phyloP scores from a whole-genome alignment of 768 basidiomycete species.

The Phylloporus arenicola region DNA sequence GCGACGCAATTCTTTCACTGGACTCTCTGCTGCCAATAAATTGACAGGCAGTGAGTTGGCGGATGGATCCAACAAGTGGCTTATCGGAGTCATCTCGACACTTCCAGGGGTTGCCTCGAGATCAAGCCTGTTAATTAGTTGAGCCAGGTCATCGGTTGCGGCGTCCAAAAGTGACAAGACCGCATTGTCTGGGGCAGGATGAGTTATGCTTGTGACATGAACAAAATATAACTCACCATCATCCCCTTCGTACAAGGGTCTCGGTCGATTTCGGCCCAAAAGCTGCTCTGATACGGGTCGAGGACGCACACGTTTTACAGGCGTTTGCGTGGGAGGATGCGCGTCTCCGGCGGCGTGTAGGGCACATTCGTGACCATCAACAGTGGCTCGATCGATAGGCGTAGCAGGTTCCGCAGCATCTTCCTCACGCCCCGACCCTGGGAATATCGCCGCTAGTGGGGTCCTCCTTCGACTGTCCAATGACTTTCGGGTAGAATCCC shows the following conservation, averaged over 20 bases:
- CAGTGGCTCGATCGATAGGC: constrained; percentile 16
- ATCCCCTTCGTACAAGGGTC: constrained; percentile 44
- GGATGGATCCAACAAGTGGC: constrained; percentile 12
- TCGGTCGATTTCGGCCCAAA: constrained; percentile 44
- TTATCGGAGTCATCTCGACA: constrained; percentile 43
- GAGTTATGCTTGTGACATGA: background rate
- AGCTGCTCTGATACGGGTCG: constrained; percentile 65
- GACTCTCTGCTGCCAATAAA: constrained; percentile 30
- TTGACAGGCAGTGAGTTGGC: constrained; percentile 32
- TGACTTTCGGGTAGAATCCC: constrained; percentile 37
- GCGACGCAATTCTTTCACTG: constrained; percentile 32
- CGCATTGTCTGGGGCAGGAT: constrained; percentile 34
- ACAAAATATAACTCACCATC: constrained; percentile 30
- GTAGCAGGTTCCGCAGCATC: constrained; percentile 1
- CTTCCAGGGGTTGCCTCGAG: constrained; percentile 70
- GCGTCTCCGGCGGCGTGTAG: background rate
- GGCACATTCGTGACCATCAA: constrained; percentile 40
- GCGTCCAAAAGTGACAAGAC: constrained; percentile 69
- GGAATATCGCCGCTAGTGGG: constrained; percentile 57
- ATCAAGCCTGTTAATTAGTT: constrained; percentile 75
- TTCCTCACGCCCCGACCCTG: constrained; percentile 30
- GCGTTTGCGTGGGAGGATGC: constrained; percentile 24
- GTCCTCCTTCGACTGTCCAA: constrained; percentile 51
- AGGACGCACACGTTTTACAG: constrained; percentile 38
- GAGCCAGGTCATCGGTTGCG: constrained; percentile 74